Conservation (phyloP, 106 monocot species). For the Dioscorea alata region DNA sequence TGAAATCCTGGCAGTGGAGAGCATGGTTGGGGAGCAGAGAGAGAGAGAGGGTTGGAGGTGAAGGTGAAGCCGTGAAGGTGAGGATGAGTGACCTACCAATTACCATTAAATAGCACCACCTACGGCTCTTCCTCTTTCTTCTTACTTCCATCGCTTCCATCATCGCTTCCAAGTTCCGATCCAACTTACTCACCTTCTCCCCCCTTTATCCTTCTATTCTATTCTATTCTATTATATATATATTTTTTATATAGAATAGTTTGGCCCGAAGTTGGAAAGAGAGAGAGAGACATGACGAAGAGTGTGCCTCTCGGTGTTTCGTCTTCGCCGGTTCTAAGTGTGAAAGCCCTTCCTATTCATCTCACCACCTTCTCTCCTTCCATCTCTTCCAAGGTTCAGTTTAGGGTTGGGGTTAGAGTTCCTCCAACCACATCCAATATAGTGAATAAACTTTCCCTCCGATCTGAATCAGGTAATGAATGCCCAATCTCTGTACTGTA, state of each 20-base stretch:
- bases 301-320: background rate
- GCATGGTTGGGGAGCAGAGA: background rate
- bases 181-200: background rate
- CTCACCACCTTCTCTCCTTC: background rate
- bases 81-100: conserved; percentile 36
- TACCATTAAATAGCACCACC: background rate
- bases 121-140: too few relatives aligned
- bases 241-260: too few relatives aligned
- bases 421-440: background rate
- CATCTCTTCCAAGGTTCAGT: background rate
- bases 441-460: background rate
- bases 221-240: too few relatives aligned
- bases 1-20: background rate
- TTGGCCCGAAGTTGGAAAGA: too few relatives aligned
- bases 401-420: background rate
- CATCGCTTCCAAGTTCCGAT: background rate
- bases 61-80: conserved; percentile 52
- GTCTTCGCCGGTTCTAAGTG: background rate
- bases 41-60: conserved; percentile 9
- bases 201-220: too few relatives aligned
- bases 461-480: background rate
- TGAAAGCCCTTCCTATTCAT: background rate
- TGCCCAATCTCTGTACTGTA: too few relatives aligned
- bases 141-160: too few relatives aligned
- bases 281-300: background rate